These are phyloP conservation scores for Stephania yunnanensis DNA, from an alignment of 164 flowering plant genomes.

Conservation along the genomic window DNA sequence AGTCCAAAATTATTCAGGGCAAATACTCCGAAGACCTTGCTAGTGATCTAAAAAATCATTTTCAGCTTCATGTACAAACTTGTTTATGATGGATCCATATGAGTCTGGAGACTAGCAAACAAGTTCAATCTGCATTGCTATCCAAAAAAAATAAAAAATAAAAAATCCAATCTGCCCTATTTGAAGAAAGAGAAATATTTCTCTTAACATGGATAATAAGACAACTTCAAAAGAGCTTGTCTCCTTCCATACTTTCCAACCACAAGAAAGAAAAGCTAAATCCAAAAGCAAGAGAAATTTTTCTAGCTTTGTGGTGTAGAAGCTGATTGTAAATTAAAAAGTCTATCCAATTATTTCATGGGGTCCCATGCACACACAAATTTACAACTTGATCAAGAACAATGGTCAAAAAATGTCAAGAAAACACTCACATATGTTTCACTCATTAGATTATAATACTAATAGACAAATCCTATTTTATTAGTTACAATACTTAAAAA, in stretches of 20 bases:
- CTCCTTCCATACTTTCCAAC: neutral
- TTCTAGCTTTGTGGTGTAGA: neutral
- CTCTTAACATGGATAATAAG: neutral
- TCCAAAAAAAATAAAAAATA: too few species aligned
- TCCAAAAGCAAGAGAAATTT: neutral
- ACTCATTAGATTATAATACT: too few species aligned
- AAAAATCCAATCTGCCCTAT: too few species aligned
- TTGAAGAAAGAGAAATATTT: neutral
- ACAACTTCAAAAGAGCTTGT: neutral
- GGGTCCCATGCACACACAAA: neutral
- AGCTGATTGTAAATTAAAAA: neutral
- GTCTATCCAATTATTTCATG: neutral
- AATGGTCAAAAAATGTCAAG: neutral
- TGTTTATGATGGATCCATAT: too few species aligned
- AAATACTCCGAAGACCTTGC: too few species aligned
- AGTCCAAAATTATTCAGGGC: too few species aligned
- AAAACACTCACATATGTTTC: neutral
- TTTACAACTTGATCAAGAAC: neutral
- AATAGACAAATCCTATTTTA: too few species aligned
- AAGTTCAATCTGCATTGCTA: too few species aligned
- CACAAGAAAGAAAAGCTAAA: neutral
- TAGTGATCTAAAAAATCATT: too few species aligned
- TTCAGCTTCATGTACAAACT: too few species aligned
- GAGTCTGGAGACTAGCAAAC: too few species aligned
- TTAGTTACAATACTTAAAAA: too few species aligned